These are phyloP conservation scores for Wallacemonas collosoma DNA, from an alignment of 208 protist genomes.

Conservation along the genomic window DNA sequence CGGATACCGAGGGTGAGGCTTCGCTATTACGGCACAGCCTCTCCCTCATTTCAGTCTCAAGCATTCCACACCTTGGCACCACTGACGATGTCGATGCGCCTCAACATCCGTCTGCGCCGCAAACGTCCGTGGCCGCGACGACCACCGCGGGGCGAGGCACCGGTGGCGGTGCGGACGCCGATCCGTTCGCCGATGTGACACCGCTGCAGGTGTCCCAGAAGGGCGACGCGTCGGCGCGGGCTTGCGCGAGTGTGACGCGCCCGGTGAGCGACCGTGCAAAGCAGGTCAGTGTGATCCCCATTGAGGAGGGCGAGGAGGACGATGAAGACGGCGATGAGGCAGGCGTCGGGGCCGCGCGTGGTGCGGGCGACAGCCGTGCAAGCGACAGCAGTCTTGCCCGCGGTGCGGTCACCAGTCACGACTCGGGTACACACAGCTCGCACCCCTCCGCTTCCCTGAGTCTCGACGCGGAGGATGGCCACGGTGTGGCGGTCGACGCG, in stretches of 20 bases:
- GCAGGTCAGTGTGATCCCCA: not conserved
- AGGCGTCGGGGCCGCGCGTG: not conserved
- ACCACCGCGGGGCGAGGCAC: not conserved
- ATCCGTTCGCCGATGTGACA: slow-evolving; percentile 6
- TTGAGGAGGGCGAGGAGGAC: not conserved
- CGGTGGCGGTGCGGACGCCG: not conserved
- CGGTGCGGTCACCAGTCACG: not conserved
- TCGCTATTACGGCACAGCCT: not conserved
- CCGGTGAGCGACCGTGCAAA: not conserved
- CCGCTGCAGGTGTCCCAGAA: not conserved
- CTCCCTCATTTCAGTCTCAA: slow-evolving; percentile 13
- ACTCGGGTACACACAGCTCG: not conserved
- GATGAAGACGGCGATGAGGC: not conserved
- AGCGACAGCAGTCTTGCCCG: not conserved
- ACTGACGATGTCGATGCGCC: slow-evolving; percentile 4
- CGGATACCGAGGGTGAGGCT: not conserved
- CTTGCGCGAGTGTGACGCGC: not conserved
- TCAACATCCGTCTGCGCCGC: not conserved
- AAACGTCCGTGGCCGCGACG: not conserved
- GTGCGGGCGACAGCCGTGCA: not conserved
- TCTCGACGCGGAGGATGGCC: not conserved
- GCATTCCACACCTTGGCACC: slow-evolving; percentile 7
- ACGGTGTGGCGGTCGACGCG: not conserved
- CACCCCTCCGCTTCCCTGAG: not conserved
- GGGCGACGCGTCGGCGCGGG: not conserved